Evolutionary conservation across 176 grass and related monocot genomes (phyloP).

Genomic region (Oryza glumipatula): DNA sequence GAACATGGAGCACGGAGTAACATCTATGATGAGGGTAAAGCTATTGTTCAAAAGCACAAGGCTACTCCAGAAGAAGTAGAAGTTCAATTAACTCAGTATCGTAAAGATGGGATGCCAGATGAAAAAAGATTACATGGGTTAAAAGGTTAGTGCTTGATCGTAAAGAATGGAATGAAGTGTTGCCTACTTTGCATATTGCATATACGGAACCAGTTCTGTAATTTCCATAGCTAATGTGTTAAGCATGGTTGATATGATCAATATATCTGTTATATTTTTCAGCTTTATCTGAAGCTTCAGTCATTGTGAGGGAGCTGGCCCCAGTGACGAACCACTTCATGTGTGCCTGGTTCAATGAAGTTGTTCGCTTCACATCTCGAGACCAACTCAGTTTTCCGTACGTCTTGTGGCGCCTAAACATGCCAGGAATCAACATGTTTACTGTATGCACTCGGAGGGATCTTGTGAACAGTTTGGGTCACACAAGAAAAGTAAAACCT

Average conservation of each 20-base stretch:
- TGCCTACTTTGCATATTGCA: neutral
- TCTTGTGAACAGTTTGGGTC: slow-evolving; percentile 91
- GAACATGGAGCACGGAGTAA: slow-evolving; percentile 92
- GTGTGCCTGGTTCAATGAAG: slow-evolving; percentile 99
- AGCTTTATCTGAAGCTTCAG: slow-evolving; percentile 87
- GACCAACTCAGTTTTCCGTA: slow-evolving; percentile 98
- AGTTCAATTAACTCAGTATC: slow-evolving; percentile 75
- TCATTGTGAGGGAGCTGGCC: slow-evolving; percentile 87
- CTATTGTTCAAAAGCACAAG: slow-evolving; percentile 88
- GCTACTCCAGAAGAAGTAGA: slow-evolving; percentile 93
- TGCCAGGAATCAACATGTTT: slow-evolving; percentile 75
- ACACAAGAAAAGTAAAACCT: slow-evolving; percentile 87
- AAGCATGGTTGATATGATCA: slow-evolving; percentile 13
- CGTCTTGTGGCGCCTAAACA: slow-evolving; percentile 73
- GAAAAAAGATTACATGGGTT: slow-evolving; percentile 59
- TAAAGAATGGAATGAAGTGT: slow-evolving; percentile 48
- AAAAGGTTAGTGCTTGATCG: slow-evolving; percentile 48
- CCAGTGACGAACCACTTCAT: slow-evolving; percentile 80
- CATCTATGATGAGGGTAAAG: slow-evolving; percentile 88
- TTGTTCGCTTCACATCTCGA: slow-evolving; percentile 87
- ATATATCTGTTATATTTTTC: slow-evolving; percentile 45
- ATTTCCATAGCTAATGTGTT: neutral
- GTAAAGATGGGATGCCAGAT: slow-evolving; percentile 67
- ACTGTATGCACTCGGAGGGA: slow-evolving; percentile 88
- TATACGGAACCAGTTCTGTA: neutral